phyloP scores from a whole-genome alignment of 1,139 yeast genomes.

The Nadsonia commutata region DNA sequence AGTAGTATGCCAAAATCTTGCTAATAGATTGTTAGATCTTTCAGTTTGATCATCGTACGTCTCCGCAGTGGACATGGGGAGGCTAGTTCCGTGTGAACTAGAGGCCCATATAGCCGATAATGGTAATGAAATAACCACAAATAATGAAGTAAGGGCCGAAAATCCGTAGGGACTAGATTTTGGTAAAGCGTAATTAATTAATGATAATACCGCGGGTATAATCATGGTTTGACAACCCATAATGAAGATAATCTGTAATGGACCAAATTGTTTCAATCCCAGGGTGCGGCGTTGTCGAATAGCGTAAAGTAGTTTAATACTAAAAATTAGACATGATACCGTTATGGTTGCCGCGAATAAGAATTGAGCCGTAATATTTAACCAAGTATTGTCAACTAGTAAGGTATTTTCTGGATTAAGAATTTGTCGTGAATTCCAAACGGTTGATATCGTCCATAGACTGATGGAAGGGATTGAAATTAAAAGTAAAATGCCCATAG shows the following conservation, averaged over 20 bases:
- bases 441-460: constrained; percentile 36
- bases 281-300: constrained; percentile 54
- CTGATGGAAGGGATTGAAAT: constrained; percentile 23
- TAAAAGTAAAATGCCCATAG: constrained; percentile 8
- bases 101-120: constrained; percentile 77
- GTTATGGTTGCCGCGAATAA: constrained; percentile 56
- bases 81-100: no score
- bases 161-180: constrained; percentile 19
- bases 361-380: constrained; percentile 27
- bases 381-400: constrained; percentile 13
- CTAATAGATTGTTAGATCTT: no score
- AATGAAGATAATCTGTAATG: constrained; percentile 63
- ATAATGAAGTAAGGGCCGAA: constrained; percentile 28
- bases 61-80: no score
- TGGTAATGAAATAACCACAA: constrained; percentile 58
- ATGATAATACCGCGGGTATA: constrained; percentile 56
- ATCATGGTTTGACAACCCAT: constrained; percentile 75
- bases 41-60: no score
- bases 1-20: no score
- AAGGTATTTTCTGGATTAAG: constrained; percentile 13
- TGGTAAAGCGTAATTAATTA: constrained; percentile 27
- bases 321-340: constrained; percentile 43
- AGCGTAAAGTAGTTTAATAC: constrained; percentile 50
- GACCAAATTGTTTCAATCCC: constrained; percentile 72
- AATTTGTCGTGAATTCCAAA: constrained; percentile 22